Conservation (phyloP, 106 monocot genomes). For the Agapanthus africanus region DNA sequence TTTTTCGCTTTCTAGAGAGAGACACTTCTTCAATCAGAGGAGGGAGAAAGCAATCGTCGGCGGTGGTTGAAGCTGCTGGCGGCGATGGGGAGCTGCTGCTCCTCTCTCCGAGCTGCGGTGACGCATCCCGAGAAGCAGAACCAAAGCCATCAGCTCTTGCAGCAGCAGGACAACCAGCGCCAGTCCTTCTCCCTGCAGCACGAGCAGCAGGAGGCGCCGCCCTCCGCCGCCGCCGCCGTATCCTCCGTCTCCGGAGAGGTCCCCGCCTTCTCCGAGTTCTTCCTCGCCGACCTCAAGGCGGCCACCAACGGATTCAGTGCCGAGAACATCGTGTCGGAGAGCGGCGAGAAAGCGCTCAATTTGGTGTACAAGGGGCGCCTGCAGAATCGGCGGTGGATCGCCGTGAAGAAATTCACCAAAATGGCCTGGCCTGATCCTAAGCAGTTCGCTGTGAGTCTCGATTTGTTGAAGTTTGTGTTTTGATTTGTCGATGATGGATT, state of each 20-base stretch:
- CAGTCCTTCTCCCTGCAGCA: conserved; percentile 23
- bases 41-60: too few relatives aligned
- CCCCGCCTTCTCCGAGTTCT: conserved; percentile 66
- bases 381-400: conserved; percentile 59
- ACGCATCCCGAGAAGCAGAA: conserved; percentile 32
- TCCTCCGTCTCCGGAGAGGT: conserved; percentile 23
- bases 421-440: conserved; percentile 92
- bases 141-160: background rate
- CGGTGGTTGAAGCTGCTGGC: too few relatives aligned
- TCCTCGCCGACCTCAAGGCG: conserved; percentile 53
- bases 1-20: too few relatives aligned
- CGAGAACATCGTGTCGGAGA: conserved; percentile 89
- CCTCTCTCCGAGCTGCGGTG: conserved; percentile 26
- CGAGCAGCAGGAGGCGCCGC: conserved; percentile 12
- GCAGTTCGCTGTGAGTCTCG: conserved; percentile 69
- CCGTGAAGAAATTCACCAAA: conserved; percentile 97
- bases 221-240: background rate
- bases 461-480: background rate
- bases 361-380: conserved; percentile 79
- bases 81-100: conserved; percentile 87
- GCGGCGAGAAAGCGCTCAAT: conserved; percentile 90
- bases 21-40: too few relatives aligned
- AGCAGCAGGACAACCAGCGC: too few relatives aligned
- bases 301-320: conserved; percentile 68
- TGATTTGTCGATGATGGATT: too few relatives aligned